Percentiles rank a stretch among this genome's conserved stretches.
These are phyloP conservation scores for Nematocida minor DNA, from an alignment of 371 early-diverging fungal genomes.

Conservation along the genomic window DNA sequence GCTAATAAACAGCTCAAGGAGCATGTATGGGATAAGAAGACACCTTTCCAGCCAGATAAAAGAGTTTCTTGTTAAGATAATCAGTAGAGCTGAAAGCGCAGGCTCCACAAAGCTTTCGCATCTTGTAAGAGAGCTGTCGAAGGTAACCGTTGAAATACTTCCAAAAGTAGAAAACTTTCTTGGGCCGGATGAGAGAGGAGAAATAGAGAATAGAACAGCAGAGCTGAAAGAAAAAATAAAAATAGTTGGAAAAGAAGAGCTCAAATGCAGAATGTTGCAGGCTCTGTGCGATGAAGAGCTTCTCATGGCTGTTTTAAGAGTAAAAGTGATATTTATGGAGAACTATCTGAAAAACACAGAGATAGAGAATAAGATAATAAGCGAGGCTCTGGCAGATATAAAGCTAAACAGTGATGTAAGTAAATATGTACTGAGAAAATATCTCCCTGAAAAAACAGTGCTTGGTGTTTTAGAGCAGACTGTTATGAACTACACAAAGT, in stretches of 20 bases:
- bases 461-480: background rate
- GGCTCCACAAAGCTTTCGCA: background rate
- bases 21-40: background rate
- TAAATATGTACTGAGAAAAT: background rate
- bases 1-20: background rate
- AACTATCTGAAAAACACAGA: background rate
- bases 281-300: constrained; percentile 20
- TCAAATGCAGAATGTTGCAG: background rate
- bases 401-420: background rate
- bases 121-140: background rate
- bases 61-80: background rate
- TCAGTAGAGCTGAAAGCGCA: background rate
- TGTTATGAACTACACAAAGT: background rate
- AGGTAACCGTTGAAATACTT: background rate
- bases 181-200: background rate
- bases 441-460: background rate
- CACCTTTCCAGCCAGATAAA: background rate
- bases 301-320: constrained; percentile 28
- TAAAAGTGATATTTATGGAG: constrained; percentile 13
- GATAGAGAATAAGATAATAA: background rate
- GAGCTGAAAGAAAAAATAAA: background rate
- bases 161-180: background rate
- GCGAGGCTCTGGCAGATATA: background rate
- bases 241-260: background rate
- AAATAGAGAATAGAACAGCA: background rate